A percentile compares a stretch with the other conserved stretches of the same genome.
Evolutionary conservation across 148 eudicot species (phyloP).

Genomic region (Simmondsia chinensis): DNA sequence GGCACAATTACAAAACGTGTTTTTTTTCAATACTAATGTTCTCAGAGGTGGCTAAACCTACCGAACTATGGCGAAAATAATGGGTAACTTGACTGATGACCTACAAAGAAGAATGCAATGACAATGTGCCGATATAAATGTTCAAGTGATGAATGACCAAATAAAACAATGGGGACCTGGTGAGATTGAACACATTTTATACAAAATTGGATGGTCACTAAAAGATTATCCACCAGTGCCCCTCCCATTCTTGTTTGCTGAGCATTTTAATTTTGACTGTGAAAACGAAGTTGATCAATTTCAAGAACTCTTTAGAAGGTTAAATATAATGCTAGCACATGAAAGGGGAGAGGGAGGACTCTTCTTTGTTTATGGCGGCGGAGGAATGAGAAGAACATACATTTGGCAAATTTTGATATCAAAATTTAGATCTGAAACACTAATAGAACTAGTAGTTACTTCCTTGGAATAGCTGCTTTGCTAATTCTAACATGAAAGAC

Average conservation of each 20-base stretch:
- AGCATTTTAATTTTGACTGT: slow-evolving; percentile 1
- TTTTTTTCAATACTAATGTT: neutral
- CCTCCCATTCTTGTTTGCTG: neutral
- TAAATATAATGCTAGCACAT: neutral
- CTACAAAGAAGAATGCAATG: neutral
- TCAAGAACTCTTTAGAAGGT: neutral
- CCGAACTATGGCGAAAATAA: neutral
- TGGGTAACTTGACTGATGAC: neutral
- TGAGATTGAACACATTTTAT: neutral
- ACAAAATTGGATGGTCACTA: neutral
- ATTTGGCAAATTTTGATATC: neutral
- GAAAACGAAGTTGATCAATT: neutral
- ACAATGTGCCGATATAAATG: neutral
- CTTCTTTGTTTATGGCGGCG: no score
- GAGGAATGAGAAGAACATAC: neutral
- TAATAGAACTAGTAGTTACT: neutral
- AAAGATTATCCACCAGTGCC: neutral
- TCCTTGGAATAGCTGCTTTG: no score
- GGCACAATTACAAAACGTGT: neutral
- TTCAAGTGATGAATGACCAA: neutral
- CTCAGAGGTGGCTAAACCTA: neutral
- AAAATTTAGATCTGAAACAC: neutral
- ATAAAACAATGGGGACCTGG: neutral
- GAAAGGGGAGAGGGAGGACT: neutral
- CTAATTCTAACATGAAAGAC: no score